phyloP scores from a whole-genome alignment of 2,329 filamentous ascomycete genomes.

The Didymella pinodella region DNA sequence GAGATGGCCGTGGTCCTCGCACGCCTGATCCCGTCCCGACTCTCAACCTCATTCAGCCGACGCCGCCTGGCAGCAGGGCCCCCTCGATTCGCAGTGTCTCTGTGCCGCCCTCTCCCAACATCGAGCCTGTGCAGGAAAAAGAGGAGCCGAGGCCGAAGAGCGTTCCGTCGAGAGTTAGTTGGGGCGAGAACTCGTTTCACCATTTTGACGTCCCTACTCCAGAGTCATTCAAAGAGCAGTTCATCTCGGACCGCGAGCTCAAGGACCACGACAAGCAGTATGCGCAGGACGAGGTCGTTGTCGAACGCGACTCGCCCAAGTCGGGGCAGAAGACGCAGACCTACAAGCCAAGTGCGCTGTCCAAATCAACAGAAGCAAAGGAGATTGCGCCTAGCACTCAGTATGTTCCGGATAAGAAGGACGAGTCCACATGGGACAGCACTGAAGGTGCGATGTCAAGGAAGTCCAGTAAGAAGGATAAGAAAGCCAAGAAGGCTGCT shows the following conservation, averaged over 20 bases:
- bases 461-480: slow-evolving; percentile 44
- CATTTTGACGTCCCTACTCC: slow-evolving; percentile 58
- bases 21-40: slow-evolving; percentile 58
- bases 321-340: slow-evolving; percentile 40
- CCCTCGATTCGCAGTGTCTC: slow-evolving; percentile 50
- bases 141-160: slow-evolving; percentile 38
- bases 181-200: slow-evolving; percentile 58
- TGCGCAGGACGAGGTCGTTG: slow-evolving; percentile 50
- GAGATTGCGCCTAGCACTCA: slow-evolving; percentile 43
- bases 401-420: slow-evolving; percentile 38
- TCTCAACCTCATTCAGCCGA: slow-evolving; percentile 66
- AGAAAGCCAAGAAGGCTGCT: slow-evolving; percentile 40
- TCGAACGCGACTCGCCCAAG: slow-evolving; percentile 48
- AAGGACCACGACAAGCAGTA: slow-evolving; percentile 35
- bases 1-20: slow-evolving; percentile 48
- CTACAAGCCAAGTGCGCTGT: slow-evolving; percentile 34
- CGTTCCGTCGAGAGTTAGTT: slow-evolving; percentile 53
- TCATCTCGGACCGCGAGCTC: slow-evolving; percentile 44
- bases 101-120: slow-evolving; percentile 45
- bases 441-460: slow-evolving; percentile 35
- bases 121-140: slow-evolving; percentile 38
- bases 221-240: slow-evolving; percentile 52
- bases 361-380: slow-evolving; percentile 24
- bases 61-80: slow-evolving; percentile 62
- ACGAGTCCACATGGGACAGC: slow-evolving; percentile 34